Conservation (phyloP, 768 basidiomycete species). For the Sporobolomyces roseus region DNA sequence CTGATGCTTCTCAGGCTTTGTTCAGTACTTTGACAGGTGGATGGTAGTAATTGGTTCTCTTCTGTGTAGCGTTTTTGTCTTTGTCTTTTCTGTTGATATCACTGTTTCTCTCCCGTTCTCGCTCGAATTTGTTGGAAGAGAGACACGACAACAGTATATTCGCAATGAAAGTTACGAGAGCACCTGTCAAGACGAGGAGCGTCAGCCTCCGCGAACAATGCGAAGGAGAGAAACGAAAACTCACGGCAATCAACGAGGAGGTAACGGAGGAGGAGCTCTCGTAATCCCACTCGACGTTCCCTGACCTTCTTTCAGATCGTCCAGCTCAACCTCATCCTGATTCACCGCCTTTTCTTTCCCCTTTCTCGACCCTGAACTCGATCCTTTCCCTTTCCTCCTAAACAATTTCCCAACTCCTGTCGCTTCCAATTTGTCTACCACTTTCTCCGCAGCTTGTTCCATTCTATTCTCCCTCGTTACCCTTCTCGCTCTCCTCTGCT, state of each 20-base stretch:
- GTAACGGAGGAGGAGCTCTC: slow-evolving; percentile 22
- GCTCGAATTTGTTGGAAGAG: too few relatives aligned
- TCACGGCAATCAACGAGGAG: slow-evolving; percentile 3
- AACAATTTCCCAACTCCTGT: slow-evolving; percentile 19
- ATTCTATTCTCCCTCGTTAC: slow-evolving; percentile 8
- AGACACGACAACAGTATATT: too few relatives aligned
- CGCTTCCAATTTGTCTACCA: slow-evolving; percentile 30
- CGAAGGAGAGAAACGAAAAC: background rate
- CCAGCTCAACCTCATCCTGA: slow-evolving; percentile 22
- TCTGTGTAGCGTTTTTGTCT: background rate
- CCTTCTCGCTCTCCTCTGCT: background rate
- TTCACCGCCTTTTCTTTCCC: background rate
- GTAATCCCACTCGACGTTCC: slow-evolving; percentile 14
- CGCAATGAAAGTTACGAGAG: too few relatives aligned
- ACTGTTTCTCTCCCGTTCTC: too few relatives aligned
- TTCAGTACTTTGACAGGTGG: slow-evolving; percentile 22
- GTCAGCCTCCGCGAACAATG: too few relatives aligned
- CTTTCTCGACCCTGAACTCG: background rate
- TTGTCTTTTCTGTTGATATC: background rate
- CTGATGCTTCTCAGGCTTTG: slow-evolving; percentile 27
- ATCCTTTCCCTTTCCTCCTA: background rate
- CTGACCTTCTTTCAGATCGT: background rate
- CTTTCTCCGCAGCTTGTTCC: slow-evolving; percentile 23
- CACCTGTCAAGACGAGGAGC: too few relatives aligned
- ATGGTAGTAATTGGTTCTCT: slow-evolving; percentile 6